phyloP scores from a whole-genome alignment of 208 protist genomes.

The Strigomonas culicis region DNA sequence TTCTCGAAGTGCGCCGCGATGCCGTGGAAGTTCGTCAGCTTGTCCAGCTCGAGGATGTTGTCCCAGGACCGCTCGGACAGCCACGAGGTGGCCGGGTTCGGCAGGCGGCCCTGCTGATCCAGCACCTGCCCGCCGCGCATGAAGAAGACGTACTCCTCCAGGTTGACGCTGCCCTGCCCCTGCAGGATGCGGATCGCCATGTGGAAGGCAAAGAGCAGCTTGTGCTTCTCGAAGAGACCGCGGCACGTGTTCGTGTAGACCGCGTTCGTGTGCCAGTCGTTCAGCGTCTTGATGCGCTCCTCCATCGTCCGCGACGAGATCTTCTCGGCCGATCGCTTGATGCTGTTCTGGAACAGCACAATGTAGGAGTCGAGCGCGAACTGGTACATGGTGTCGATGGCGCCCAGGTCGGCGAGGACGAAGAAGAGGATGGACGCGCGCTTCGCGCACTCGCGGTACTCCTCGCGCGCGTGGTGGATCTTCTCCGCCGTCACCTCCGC shows the following conservation, averaged over 20 bases:
- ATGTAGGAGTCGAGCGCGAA: slow-evolving; percentile 98
- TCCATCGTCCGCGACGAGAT: slow-evolving; percentile 80
- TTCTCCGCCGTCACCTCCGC: slow-evolving; percentile 94
- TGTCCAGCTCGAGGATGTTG: slow-evolving; percentile 96
- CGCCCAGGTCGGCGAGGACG: slow-evolving; percentile 95
- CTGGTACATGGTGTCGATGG: slow-evolving; percentile 99
- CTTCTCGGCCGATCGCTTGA: slow-evolving; percentile 92
- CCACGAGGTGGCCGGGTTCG: slow-evolving; percentile 96
- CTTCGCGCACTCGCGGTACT: slow-evolving; percentile 94
- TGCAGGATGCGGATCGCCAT: slow-evolving; percentile 97
- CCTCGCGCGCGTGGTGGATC: slow-evolving; percentile 95
- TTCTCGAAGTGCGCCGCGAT: slow-evolving; percentile 96
- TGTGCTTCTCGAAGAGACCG: slow-evolving; percentile 98
- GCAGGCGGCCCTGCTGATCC: slow-evolving; percentile 90
- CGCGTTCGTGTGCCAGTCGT: slow-evolving; percentile 96
- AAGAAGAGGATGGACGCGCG: slow-evolving; percentile 98
- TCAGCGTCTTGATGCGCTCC: slow-evolving; percentile 94
- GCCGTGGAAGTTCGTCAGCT: slow-evolving; percentile 94
- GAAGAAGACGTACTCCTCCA: slow-evolving; percentile 98
- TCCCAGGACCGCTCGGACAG: slow-evolving; percentile 96
- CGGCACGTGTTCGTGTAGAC: slow-evolving; percentile 98
- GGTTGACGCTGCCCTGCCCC: slow-evolving; percentile 85
- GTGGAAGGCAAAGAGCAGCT: slow-evolving; percentile 99
- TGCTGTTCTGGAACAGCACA: slow-evolving; percentile 94
- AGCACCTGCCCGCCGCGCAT: slow-evolving; percentile 95